Percentiles rank a stretch among this genome's conserved stretches.
These are phyloP conservation scores for Harringtonia lauricola DNA, from an alignment of 2,329 filamentous ascomycete genomes.

Conservation along the genomic window DNA sequence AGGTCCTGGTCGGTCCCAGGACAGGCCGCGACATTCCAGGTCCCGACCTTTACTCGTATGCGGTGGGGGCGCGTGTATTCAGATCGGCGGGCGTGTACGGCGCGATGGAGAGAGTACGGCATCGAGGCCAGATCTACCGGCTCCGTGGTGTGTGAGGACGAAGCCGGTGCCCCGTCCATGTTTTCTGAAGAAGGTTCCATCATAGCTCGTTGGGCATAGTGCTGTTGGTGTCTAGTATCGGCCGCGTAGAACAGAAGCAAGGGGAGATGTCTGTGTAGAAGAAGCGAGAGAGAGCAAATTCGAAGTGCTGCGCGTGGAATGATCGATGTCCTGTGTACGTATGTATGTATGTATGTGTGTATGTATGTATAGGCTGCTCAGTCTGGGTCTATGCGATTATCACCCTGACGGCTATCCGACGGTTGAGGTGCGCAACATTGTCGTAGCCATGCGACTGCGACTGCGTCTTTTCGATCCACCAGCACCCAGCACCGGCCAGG, in stretches of 20 bases:
- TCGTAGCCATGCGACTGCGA: not conserved
- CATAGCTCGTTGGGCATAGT: not conserved
- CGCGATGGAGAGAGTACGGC: conserved; percentile 49
- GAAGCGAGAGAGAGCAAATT: not conserved
- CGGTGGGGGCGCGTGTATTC: conserved; percentile 70
- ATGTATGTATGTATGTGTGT: too few species aligned
- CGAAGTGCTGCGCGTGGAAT: not conserved
- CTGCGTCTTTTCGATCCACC: not conserved
- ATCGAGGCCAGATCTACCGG: conserved; percentile 31
- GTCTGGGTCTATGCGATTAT: too few species aligned
- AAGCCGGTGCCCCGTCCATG: conserved; percentile 18
- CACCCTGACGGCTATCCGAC: not conserved
- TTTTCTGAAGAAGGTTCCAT: conserved; percentile 1
- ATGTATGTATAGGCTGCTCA: too few species aligned
- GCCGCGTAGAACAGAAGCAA: too few species aligned
- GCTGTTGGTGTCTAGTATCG: too few species aligned
- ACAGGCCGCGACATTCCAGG: conserved; percentile 87
- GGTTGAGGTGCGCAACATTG: not conserved
- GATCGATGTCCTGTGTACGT: too few species aligned
- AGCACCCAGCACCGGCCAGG: not conserved
- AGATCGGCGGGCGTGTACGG: conserved; percentile 58
- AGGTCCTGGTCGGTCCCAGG: conserved; percentile 82
- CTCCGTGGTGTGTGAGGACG: conserved; percentile 27
- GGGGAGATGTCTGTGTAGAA: too few species aligned
- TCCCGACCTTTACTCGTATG: conserved; percentile 79